phyloP scores from a whole-genome alignment of 306 rosid genomes.

The Glycine soja region DNA sequence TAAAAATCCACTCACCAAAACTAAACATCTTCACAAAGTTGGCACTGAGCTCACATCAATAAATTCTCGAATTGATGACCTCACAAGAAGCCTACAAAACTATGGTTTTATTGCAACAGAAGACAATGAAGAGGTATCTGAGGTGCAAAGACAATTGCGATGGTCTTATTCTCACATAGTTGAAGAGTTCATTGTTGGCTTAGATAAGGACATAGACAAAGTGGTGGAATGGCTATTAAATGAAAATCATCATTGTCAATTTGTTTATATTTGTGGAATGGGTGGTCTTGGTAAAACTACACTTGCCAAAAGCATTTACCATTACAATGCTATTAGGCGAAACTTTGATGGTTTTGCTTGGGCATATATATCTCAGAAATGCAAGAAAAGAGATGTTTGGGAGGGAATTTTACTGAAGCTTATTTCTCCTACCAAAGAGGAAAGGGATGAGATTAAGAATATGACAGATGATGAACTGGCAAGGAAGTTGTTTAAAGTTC shows the following conservation, averaged over 20 bases:
- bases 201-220: conserved; percentile 44
- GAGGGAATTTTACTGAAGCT: conserved; percentile 51
- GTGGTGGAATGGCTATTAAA: conserved; percentile 48
- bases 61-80: conserved; percentile 45
- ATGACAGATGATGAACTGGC: conserved; percentile 60
- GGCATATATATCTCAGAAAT: conserved; percentile 46
- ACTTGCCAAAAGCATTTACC: conserved; percentile 60
- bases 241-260: conserved; percentile 24
- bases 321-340: conserved; percentile 42
- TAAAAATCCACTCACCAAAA: conserved; percentile 29
- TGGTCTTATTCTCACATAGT: conserved; percentile 58
- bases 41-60: conserved; percentile 47
- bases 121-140: conserved; percentile 24
- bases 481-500: conserved; percentile 50
- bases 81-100: conserved; percentile 46
- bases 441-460: conserved; percentile 51
- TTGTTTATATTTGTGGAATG: conserved; percentile 63
- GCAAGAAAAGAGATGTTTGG: conserved; percentile 59
- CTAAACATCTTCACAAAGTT: conserved; percentile 36
- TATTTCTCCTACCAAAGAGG: conserved; percentile 49
- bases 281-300: conserved; percentile 72
- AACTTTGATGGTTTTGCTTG: conserved; percentile 49
- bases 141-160: conserved; percentile 47
- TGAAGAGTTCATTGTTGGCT: conserved; percentile 57
- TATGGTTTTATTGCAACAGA: conserved; percentile 49